Conservation (phyloP, 2,329 filamentous ascomycete species). For the Blastomyces gilchristii region DNA sequence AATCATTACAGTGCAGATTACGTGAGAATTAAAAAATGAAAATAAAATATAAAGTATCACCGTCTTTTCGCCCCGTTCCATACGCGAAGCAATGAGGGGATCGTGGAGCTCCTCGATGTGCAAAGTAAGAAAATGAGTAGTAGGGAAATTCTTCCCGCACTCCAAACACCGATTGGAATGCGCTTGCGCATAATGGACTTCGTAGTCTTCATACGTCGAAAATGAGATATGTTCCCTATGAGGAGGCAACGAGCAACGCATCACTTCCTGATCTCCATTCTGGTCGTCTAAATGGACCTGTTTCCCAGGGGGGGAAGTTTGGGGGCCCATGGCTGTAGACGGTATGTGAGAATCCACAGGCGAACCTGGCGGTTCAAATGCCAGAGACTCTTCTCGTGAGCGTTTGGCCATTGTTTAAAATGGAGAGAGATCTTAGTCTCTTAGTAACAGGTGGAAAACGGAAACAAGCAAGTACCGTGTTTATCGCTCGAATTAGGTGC, state of each 20-base stretch:
- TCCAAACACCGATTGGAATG: slow-evolving; percentile 79
- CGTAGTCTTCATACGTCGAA: slow-evolving; percentile 66
- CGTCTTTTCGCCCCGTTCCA: slow-evolving; percentile 75
- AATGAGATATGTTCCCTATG: slow-evolving; percentile 64
- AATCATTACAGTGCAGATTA: background rate
- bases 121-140: slow-evolving; percentile 63
- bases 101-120: slow-evolving; percentile 93
- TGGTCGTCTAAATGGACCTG: slow-evolving; percentile 48
- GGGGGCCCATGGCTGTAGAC: slow-evolving; percentile 17
- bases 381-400: slow-evolving; percentile 37
- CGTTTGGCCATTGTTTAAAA: slow-evolving; percentile 49
- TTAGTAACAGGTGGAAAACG: background rate
- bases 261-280: slow-evolving; percentile 36
- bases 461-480: background rate
- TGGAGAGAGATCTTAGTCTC: background rate
- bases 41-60: slow-evolving; percentile 33
- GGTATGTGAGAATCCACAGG: slow-evolving; percentile 33
- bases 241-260: slow-evolving; percentile 73
- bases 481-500: background rate
- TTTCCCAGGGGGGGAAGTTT: slow-evolving; percentile 36
- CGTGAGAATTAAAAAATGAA: background rate
- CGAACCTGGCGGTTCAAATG: background rate
- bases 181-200: slow-evolving; percentile 69
- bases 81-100: slow-evolving; percentile 58
- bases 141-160: slow-evolving; percentile 81